Evolutionary conservation across 2,329 filamentous ascomycete species (phyloP).

Genomic region (Graphilbum sp.): DNA sequence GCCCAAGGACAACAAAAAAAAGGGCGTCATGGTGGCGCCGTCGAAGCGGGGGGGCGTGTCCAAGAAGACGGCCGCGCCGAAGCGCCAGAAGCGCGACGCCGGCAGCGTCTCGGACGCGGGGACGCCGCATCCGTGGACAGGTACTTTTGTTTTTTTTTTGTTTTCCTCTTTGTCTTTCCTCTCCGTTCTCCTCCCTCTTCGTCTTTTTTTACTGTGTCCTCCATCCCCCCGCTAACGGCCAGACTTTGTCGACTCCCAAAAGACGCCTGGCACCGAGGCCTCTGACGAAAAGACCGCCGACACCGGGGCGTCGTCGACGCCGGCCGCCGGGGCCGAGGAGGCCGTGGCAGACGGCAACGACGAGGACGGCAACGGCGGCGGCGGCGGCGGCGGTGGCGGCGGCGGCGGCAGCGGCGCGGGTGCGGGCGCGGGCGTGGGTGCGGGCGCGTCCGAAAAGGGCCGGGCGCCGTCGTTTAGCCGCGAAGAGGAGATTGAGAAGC

Average conservation of each 20-base stretch:
- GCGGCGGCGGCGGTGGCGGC: constrained; percentile 11
- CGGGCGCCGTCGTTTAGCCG: constrained; percentile 38
- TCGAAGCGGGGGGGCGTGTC: constrained; percentile 35
- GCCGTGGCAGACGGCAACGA: constrained; percentile 39
- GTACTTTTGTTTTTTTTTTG: no score
- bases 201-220: no score
- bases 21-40: constrained; percentile 29
- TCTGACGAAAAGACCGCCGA: constrained; percentile 12
- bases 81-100: constrained; percentile 23
- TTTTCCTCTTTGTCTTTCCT: no score
- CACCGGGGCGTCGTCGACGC: constrained; percentile 1
- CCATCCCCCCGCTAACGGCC: no score
- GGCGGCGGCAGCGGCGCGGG: neutral
- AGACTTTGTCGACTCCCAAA: constrained; percentile 33
- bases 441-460: neutral
- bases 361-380: constrained; percentile 27
- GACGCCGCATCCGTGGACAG: constrained; percentile 36
- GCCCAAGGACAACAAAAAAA: constrained; percentile 57
- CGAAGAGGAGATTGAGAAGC: constrained; percentile 90
- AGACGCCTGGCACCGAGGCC: constrained; percentile 12
- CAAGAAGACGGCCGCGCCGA: constrained; percentile 38
- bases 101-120: constrained; percentile 28
- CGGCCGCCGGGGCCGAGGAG: constrained; percentile 15
- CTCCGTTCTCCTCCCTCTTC: no score
- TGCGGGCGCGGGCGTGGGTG: neutral